A percentile compares a stretch with the other conserved stretches of the same genome.
Evolutionary conservation across 768 basidiomycete genomes (phyloP).

Genomic region (Lactarius akahatsu): DNA sequence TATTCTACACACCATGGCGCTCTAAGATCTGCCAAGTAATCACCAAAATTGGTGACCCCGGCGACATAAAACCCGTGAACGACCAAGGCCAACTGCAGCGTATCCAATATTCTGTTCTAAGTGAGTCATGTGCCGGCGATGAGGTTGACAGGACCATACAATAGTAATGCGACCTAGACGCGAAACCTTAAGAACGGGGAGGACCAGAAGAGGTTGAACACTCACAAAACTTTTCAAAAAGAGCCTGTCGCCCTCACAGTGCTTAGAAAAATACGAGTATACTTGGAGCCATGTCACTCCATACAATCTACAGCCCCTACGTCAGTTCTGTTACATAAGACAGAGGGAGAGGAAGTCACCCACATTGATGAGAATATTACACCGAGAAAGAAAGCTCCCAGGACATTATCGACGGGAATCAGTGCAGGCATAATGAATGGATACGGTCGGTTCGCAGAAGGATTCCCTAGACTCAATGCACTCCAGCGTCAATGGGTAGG

Average conservation of each 20-base stretch:
- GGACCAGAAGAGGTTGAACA: background rate
- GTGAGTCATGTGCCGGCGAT: background rate
- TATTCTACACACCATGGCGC: conserved; percentile 9
- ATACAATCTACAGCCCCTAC: background rate
- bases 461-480: background rate
- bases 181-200: background rate
- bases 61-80: conserved; percentile 13
- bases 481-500: background rate
- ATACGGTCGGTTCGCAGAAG: background rate
- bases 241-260: background rate
- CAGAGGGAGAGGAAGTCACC: background rate
- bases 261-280: conserved; percentile 7
- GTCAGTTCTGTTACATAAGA: background rate
- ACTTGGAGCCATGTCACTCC: conserved; percentile 14
- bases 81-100: conserved; percentile 2
- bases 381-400: conserved; percentile 11
- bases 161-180: conserved; percentile 6
- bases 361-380: conserved; percentile 15
- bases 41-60: conserved; percentile 11
- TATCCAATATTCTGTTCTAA: background rate
- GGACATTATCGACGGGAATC: background rate
- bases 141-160: background rate
- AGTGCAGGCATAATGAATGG: background rate
- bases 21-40: conserved; percentile 1
- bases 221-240: conserved; percentile 12